These are phyloP conservation scores for Mentha longifolia DNA, from an alignment of 257 asterid genomes.

Conservation along the genomic window DNA sequence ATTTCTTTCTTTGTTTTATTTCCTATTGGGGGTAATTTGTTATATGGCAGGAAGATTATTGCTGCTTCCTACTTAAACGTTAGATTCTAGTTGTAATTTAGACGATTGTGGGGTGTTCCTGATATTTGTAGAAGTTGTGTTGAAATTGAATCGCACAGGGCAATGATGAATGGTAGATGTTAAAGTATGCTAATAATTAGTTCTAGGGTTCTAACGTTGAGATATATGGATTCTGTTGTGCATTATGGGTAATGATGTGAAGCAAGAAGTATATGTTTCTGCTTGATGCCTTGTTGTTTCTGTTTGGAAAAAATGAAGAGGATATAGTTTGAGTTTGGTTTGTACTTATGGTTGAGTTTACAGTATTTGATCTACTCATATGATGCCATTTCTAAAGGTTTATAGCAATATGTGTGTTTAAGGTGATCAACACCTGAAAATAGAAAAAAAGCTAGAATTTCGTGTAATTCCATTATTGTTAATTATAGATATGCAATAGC, in stretches of 20 bases:
- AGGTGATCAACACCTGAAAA: not conserved
- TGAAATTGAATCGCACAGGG: not conserved
- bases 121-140: not conserved
- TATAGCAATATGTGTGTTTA: not conserved
- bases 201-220: not conserved
- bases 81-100: not conserved
- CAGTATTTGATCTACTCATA: not conserved
- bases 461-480: conserved; percentile 5
- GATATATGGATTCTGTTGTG: not conserved
- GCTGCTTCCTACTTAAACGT: not conserved
- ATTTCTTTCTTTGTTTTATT: not conserved
- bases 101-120: conserved; percentile 2
- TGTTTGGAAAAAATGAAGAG: not conserved
- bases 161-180: not conserved
- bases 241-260: not conserved
- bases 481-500: conserved; percentile 73
- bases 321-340: not conserved
- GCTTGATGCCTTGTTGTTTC: conserved; percentile 2
- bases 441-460: not conserved
- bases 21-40: not conserved
- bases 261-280: not conserved
- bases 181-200: not conserved
- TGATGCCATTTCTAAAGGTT: not conserved
- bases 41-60: not conserved
- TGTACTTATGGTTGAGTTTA: not conserved